These are phyloP conservation scores for Coffea canephora DNA, from an alignment of 257 asterid species.

Conservation along the genomic window DNA sequence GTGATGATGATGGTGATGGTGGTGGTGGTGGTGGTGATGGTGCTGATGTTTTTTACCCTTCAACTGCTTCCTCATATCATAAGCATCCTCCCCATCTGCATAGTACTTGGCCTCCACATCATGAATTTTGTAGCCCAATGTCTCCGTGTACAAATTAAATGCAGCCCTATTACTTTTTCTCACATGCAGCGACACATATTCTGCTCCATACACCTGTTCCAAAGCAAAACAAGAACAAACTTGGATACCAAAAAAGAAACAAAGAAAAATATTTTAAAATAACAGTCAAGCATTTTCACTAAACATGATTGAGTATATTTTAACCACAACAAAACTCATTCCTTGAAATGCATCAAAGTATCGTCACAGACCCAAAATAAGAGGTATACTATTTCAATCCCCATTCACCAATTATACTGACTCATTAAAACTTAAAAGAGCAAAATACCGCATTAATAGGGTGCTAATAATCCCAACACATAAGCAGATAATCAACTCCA, in stretches of 20 bases:
- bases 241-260: slow-evolving; percentile 6
- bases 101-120: slow-evolving; percentile 94
- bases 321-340: neutral
- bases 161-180: slow-evolving; percentile 95
- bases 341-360: neutral
- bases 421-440: neutral
- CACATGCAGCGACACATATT: slow-evolving; percentile 92
- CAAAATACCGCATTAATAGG: neutral
- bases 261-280: neutral
- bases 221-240: slow-evolving; percentile 7
- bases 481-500: neutral
- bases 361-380: neutral
- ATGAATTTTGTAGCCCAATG: slow-evolving; percentile 84
- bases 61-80: slow-evolving; percentile 92
- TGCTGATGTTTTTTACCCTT: slow-evolving; percentile 66
- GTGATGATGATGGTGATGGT: slow-evolving; percentile 70
- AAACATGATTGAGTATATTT: neutral
- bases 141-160: slow-evolving; percentile 79
- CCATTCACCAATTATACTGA: neutral
- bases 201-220: slow-evolving; percentile 79
- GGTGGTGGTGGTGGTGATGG: slow-evolving; percentile 46
- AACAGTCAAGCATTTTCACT: neutral
- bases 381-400: neutral
- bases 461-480: neutral
- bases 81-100: slow-evolving; percentile 99